Evolutionary conservation across 148 eudicot species (phyloP).

Genomic region (Pharnaceum exiguum): DNA sequence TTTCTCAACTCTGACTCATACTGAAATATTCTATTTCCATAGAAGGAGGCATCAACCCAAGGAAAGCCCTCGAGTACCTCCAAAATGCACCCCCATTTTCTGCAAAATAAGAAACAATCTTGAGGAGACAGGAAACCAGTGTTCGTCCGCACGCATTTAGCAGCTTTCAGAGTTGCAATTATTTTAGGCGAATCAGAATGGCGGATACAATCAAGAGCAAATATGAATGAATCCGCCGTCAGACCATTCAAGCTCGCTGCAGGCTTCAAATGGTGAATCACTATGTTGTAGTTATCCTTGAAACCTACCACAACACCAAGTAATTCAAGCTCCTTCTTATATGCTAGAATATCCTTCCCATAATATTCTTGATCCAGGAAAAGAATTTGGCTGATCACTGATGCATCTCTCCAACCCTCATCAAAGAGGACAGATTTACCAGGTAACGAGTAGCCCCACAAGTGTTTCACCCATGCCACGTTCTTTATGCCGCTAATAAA

Average conservation of each 20-base stretch:
- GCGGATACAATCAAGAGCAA: conserved; percentile 27
- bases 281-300: conserved; percentile 23
- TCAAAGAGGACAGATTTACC: conserved; percentile 29
- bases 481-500: conserved; percentile 27
- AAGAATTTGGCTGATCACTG: conserved; percentile 31
- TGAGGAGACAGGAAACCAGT: conserved; percentile 28
- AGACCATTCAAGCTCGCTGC: conserved; percentile 3
- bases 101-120: conserved; percentile 27
- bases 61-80: conserved; percentile 31
- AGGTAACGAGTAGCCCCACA: conserved; percentile 29
- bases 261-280: conserved; percentile 27
- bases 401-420: conserved; percentile 33
- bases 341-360: conserved; percentile 21
- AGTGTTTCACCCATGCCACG: conserved; percentile 34
- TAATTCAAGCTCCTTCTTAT: conserved; percentile 28
- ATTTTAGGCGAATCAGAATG: conserved; percentile 13
- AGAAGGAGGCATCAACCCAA: conserved; percentile 29
- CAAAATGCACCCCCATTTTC: conserved; percentile 43
- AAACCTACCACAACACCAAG: conserved; percentile 35
- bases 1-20: conserved; percentile 22
- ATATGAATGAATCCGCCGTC: conserved; percentile 19
- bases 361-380: conserved; percentile 30
- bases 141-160: conserved; percentile 33
- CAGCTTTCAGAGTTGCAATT: conserved; percentile 19
- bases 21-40: conserved; percentile 17